Conservation (phyloP, 2,329 filamentous ascomycete species). For the Bipolaris zeicola region DNA sequence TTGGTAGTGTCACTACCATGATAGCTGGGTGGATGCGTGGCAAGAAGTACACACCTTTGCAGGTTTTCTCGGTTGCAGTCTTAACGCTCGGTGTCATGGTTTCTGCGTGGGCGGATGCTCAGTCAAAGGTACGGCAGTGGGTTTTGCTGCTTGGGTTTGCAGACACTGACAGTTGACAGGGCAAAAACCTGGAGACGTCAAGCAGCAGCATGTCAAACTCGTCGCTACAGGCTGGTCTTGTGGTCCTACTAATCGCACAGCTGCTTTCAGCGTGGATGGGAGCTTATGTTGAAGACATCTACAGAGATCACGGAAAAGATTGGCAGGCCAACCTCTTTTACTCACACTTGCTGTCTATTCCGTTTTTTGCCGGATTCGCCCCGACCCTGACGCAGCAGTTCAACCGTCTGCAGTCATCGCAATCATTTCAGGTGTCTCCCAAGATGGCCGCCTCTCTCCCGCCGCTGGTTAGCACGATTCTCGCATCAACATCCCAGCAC, state of each 20-base stretch:
- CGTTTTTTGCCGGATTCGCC: conserved; percentile 76
- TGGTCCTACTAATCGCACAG: conserved; percentile 85
- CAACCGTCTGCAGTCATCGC: conserved; percentile 65
- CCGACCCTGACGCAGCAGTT: conserved; percentile 70
- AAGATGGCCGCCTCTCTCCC: conserved; percentile 38
- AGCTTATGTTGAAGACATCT: conserved; percentile 90
- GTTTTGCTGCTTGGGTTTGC: not conserved
- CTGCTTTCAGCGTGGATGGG: conserved; percentile 92
- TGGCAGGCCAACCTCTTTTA: conserved; percentile 98
- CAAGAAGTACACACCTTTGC: conserved; percentile 79
- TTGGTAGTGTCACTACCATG: conserved; percentile 95
- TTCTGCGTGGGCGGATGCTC: conserved; percentile 87
- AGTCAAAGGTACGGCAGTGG: conserved; percentile 68
- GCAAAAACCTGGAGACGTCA: conserved; percentile 51
- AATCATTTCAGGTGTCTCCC: conserved; percentile 58
- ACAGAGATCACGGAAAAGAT: conserved; percentile 81
- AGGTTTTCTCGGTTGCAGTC: conserved; percentile 79
- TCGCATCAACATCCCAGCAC: conserved; percentile 64
- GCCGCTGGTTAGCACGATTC: conserved; percentile 32
- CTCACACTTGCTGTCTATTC: conserved; percentile 75
- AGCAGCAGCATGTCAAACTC: conserved; percentile 47
- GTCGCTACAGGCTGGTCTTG: conserved; percentile 71
- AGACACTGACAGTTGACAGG: conserved; percentile 39
- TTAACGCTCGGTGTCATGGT: conserved; percentile 85
- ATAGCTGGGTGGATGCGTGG: conserved; percentile 84